These are phyloP conservation scores for Neoboletus subvelutipes DNA, from an alignment of 768 basidiomycete genomes.

Conservation along the genomic window DNA sequence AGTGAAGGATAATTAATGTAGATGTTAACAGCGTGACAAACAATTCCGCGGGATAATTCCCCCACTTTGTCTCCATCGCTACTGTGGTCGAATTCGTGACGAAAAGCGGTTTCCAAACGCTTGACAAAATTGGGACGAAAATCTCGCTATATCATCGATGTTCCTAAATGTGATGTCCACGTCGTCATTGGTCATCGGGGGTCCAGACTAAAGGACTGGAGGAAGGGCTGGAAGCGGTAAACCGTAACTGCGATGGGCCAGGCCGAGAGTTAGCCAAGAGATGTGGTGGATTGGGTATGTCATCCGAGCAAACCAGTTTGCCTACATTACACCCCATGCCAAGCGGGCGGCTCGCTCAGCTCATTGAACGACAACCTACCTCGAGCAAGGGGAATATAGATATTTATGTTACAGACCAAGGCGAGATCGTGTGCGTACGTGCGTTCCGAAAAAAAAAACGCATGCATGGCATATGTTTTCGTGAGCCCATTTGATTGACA, in stretches of 20 bases:
- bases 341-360: neutral
- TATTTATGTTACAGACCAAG: constrained; percentile 66
- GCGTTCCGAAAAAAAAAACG: constrained; percentile 75
- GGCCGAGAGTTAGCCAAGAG: neutral
- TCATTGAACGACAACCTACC: constrained; percentile 42
- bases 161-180: constrained; percentile 69
- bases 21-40: constrained; percentile 35
- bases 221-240: constrained; percentile 41
- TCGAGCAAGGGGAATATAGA: constrained; percentile 68
- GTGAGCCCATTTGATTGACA: constrained; percentile 36
- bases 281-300: neutral
- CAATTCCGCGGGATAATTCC: constrained; percentile 60
- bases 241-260: constrained; percentile 24
- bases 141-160: constrained; percentile 62
- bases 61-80: constrained; percentile 63
- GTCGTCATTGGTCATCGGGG: constrained; percentile 68
- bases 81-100: constrained; percentile 54
- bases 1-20: neutral
- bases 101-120: constrained; percentile 58
- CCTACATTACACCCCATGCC: constrained; percentile 21
- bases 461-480: constrained; percentile 73
- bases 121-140: constrained; percentile 64
- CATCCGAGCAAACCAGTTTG: constrained; percentile 25
- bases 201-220: constrained; percentile 35
- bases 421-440: constrained; percentile 81